phyloP scores from a whole-genome alignment of 257 asterid genomes.

The Orobanche coerulescens region DNA sequence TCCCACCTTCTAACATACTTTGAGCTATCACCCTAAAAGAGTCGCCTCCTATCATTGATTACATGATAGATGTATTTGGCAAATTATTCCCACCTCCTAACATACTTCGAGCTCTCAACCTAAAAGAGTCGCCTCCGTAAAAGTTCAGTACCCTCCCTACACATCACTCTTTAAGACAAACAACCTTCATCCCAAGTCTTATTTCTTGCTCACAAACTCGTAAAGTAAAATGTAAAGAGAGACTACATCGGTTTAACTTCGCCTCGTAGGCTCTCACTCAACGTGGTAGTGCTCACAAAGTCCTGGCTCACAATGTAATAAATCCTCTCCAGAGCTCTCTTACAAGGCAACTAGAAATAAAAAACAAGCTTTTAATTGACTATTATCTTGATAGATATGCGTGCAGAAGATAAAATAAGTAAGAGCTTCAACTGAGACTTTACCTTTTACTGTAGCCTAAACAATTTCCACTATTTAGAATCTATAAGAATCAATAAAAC shows the following conservation, averaged over 20 bases:
- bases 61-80: neutral
- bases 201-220: neutral
- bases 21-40: neutral
- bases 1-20: neutral
- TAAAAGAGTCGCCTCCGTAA: neutral
- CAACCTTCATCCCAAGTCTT: neutral
- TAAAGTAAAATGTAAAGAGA: neutral
- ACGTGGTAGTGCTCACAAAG: neutral
- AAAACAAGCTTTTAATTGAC: too few relatives aligned
- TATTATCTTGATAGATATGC: neutral
- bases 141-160: neutral
- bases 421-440: slow-evolving; percentile 10
- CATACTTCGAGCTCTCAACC: neutral
- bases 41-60: neutral
- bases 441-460: neutral
- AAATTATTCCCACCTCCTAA: neutral
- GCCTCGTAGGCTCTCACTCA: neutral
- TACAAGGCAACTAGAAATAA: too few relatives aligned
- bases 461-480: neutral
- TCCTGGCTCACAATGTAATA: neutral
- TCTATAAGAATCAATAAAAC: neutral
- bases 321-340: neutral
- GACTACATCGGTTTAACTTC: neutral
- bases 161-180: neutral
- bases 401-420: neutral